Percentiles rank a stretch among this genome's conserved stretches.
phyloP scores from a whole-genome alignment of 352 stramenopile species.

The Phytophthora citrophthora region DNA sequence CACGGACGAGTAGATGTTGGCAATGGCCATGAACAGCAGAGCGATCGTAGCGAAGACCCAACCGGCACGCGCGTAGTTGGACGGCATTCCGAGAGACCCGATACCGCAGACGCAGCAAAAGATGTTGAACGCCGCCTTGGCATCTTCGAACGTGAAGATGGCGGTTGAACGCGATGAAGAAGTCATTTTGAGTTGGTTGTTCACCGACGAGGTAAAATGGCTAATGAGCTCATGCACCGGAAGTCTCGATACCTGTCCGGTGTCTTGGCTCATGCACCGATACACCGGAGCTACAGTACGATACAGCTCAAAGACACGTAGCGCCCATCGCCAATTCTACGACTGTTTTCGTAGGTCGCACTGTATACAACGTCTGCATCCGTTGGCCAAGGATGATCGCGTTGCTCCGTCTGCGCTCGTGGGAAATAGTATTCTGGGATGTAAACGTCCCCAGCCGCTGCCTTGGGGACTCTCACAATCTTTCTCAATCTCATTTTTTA shows the following conservation, averaged over 20 bases:
- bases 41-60: slow-evolving; percentile 30
- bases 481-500: slow-evolving; percentile 6
- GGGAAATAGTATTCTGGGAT: slow-evolving; percentile 16
- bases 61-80: slow-evolving; percentile 36
- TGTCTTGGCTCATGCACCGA: slow-evolving; percentile 9
- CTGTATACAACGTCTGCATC: slow-evolving; percentile 5
- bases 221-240: slow-evolving; percentile 12
- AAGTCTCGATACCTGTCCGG: not conserved
- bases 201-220: slow-evolving; percentile 12
- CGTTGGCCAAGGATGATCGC: slow-evolving; percentile 8
- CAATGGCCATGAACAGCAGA: slow-evolving; percentile 33
- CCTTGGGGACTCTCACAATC: slow-evolving; percentile 13
- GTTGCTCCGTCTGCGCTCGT: slow-evolving; percentile 3
- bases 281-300: not conserved
- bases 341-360: too few relatives aligned
- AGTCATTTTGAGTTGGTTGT: slow-evolving; percentile 6
- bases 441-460: slow-evolving; percentile 12
- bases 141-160: slow-evolving; percentile 37
- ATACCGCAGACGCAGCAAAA: slow-evolving; percentile 41
- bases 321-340: slow-evolving; percentile 7
- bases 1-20: slow-evolving; percentile 37
- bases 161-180: slow-evolving; percentile 11
- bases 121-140: slow-evolving; percentile 33
- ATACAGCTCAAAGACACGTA: slow-evolving; percentile 21
- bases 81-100: slow-evolving; percentile 37